A percentile compares a stretch with the other conserved stretches of the same genome.
Conservation (phyloP, 1,139 yeast species). For the Debaryomyces subglobosus region DNA sequence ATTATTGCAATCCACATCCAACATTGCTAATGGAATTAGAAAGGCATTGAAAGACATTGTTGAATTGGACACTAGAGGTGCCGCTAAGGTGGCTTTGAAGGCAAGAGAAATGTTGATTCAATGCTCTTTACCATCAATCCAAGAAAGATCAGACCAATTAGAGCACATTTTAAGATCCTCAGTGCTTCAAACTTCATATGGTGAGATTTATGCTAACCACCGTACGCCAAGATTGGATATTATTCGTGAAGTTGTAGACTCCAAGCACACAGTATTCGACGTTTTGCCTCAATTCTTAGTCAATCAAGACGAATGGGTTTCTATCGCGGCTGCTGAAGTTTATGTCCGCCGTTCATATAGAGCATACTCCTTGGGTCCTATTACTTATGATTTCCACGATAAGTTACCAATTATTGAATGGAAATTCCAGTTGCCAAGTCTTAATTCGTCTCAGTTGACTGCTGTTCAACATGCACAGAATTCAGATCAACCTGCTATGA, state of each 20-base stretch:
- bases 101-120: constrained; percentile 96
- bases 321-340: constrained; percentile 95
- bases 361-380: constrained; percentile 85
- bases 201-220: constrained; percentile 76
- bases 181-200: constrained; percentile 86
- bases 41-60: constrained; percentile 76
- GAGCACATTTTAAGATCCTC: constrained; percentile 93
- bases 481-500: constrained; percentile 47
- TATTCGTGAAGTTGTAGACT: constrained; percentile 89
- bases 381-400: constrained; percentile 63
- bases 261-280: constrained; percentile 94
- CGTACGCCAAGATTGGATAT: constrained; percentile 80
- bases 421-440: constrained; percentile 86
- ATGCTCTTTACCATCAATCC: constrained; percentile 93
- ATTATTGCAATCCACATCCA: constrained; percentile 65
- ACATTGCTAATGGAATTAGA: constrained; percentile 70
- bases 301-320: constrained; percentile 83
- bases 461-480: constrained; percentile 57
- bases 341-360: constrained; percentile 96
- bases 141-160: constrained; percentile 95
- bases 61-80: constrained; percentile 83
- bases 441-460: constrained; percentile 66
- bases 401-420: constrained; percentile 77
- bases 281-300: constrained; percentile 90
- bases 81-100: constrained; percentile 93